phyloP scores from a whole-genome alignment of 805 yeast species.

The Ogataea corticis region DNA sequence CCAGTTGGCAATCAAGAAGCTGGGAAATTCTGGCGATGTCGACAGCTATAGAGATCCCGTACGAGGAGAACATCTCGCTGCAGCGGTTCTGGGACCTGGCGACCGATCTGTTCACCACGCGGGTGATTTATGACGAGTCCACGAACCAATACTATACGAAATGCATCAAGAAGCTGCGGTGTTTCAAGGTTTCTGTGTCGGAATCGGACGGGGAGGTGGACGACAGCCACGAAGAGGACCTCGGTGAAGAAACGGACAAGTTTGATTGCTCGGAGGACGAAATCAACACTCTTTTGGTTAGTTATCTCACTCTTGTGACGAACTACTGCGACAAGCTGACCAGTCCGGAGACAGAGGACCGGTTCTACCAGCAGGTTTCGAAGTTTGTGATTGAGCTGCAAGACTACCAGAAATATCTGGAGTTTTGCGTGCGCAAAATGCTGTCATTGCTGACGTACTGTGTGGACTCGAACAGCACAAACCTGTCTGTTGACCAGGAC shows the following conservation, averaged over 20 bases:
- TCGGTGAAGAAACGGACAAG: conserved; percentile 10
- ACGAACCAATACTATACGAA: conserved; percentile 26
- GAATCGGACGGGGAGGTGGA: conserved; percentile 1
- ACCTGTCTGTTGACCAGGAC: conserved; percentile 20
- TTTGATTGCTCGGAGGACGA: conserved; percentile 30
- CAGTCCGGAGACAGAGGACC: conserved; percentile 21
- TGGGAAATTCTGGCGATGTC: background rate
- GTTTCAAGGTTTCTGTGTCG: conserved; percentile 8
- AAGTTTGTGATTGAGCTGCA: conserved; percentile 26
- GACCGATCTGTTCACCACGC: conserved; percentile 31
- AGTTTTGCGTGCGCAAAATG: conserved; percentile 51
- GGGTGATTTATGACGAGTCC: conserved; percentile 27
- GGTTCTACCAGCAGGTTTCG: conserved; percentile 30
- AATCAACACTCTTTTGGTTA: conserved; percentile 36
- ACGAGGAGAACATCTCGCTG: conserved; percentile 26
- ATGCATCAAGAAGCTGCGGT: conserved; percentile 12
- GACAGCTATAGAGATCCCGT: conserved; percentile 19
- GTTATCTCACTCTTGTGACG: conserved; percentile 33
- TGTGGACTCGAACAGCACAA: conserved; percentile 26
- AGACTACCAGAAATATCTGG: conserved; percentile 37
- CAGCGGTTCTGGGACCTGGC: conserved; percentile 36
- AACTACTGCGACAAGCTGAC: conserved; percentile 29
- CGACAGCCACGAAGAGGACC: conserved; percentile 6
- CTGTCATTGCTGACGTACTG: conserved; percentile 43
- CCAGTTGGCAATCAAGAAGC: background rate